Base-by-base conservation (phyloP, 2,329 filamentous ascomycete genomes). In the Fusarium sp. region DNA sequence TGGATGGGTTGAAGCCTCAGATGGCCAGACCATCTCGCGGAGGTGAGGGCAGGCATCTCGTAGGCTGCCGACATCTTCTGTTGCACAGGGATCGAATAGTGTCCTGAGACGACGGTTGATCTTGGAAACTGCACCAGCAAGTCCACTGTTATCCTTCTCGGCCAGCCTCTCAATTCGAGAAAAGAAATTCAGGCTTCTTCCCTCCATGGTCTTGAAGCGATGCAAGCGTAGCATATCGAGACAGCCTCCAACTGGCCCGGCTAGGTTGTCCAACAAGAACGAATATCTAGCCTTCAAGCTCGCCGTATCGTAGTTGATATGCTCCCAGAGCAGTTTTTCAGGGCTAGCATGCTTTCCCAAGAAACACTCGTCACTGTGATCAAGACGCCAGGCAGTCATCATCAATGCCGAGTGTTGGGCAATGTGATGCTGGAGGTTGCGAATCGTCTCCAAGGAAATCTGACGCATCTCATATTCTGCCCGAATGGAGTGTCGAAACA, bases 181-280 rank as follows among this genome's bases (percentile, higher is more conserved):
- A 3, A 61, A 65, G n/a, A 44, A 34, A 29, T 51, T 42, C 2
- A 6, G 0, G 8, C 0, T 2, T 1, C 15, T 9, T 6, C 12
- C 46, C 0, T 35, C 15, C 62, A 58, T 58, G 1, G 61, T 49
- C 57, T 25, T 51, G 41, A 65, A 65, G 4, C 57, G 29, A 52
- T 65, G 61, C 4, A 61, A 36, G 3, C 61, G 34, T 4, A 65
- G 25, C 57, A 65, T 65, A 2, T 65, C 44, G 15, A 65, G 8
- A 1, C 32, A 46, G 2, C 61, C 61, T 1, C 61, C 61, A 0
- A 42, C 12, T 1, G 61, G 61, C 1, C 61, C 56, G 4, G 12
- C 2, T 6, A 61, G 10, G 22, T 22, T 61, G 3, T 61, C 61
- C 4, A 61, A 5, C 19, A 40, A 35, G 29, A 61, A 65, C 2